phyloP scores from a whole-genome alignment of 768 basidiomycete species.

The Leccinum aurantiacum region DNA sequence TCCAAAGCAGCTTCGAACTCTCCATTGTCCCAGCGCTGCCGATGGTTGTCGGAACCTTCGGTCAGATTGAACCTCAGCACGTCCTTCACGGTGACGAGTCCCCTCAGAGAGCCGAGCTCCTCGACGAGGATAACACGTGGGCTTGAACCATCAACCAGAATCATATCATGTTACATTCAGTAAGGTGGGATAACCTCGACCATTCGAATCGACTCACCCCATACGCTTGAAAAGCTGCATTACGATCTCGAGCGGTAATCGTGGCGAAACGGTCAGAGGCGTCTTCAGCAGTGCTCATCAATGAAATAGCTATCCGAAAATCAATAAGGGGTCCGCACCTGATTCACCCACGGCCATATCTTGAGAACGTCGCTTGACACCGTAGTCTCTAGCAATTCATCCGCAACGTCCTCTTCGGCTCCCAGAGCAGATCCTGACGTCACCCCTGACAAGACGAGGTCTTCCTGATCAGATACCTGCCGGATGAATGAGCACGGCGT shows the following conservation, averaged over 20 bases:
- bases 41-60: conserved; percentile 50
- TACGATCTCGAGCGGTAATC: conserved; percentile 91
- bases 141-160: conserved; percentile 39
- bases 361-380: conserved; percentile 57
- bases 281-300: conserved; percentile 52
- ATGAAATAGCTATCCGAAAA: not conserved
- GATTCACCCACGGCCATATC: conserved; percentile 92
- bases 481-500: conserved; percentile 71
- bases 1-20: conserved; percentile 66
- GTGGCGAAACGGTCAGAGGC: conserved; percentile 88
- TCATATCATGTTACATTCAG: not conserved
- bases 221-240: conserved; percentile 98
- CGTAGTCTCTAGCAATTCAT: conserved; percentile 62
- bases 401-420: conserved; percentile 66
- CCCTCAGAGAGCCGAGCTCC: conserved; percentile 76
- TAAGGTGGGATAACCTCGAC: not conserved
- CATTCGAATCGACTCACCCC: conserved; percentile 64
- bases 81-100: conserved; percentile 94
- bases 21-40: conserved; percentile 57
- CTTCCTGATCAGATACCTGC: conserved; percentile 50
- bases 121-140: conserved; percentile 97
- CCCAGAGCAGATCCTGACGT: conserved; percentile 52
- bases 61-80: conserved; percentile 81
- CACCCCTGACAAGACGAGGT: conserved; percentile 43
- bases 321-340: conserved; percentile 47